Evolutionary conservation across 345 rosid species (phyloP), one percentile per base, ranked within the genome.

Genomic region (Stellera chamaejasme): DNA sequence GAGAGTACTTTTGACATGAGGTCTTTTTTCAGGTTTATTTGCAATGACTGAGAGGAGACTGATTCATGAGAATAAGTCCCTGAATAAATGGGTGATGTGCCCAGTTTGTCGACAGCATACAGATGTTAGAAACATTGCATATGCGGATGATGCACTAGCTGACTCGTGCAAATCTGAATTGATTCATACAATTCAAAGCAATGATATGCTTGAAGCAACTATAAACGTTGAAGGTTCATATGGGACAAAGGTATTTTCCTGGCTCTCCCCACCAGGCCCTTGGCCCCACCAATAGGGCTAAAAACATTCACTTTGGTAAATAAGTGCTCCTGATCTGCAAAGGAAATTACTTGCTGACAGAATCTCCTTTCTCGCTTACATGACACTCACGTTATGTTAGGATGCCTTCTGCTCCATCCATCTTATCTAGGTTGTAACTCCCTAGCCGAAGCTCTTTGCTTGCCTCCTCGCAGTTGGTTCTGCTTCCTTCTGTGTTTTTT

Each of bases 41-140:
- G 75, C 82, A 27, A 68, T 92, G 88, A 88, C 91, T 10, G 98
- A 92, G 76, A 79, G 62, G 43, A 69, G 66, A 54, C 59, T 58
- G 54, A 62, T 53, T 63, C 72, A 65, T 63, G 87, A 76, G 27
- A 69, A 23, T 46, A 78, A 72, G 45, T 55, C 69, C 65, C 79
- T 46, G 66, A 70, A 43, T 25, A 82, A 80, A 73, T 86, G 97
- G 98, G 79, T 92, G 48, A 82, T 82, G 89, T 92, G 98, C 71
- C 97, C 98, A 57, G 79, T 82, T 36, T 92, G 98, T 69, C 82
- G 97, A 63, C 95, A 92, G 52, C 98, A 58, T 73, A 84, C 97
- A 50, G 90, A 88, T 72, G 79, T 84, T 60, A 66, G 79, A 58
- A 92, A 84, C 67, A 78, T 92, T 55, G 97, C 97, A 53, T 84